These are phyloP conservation scores for Fusarium verrucosum DNA, from an alignment of 2,329 filamentous ascomycete species.

Conservation along the genomic window DNA sequence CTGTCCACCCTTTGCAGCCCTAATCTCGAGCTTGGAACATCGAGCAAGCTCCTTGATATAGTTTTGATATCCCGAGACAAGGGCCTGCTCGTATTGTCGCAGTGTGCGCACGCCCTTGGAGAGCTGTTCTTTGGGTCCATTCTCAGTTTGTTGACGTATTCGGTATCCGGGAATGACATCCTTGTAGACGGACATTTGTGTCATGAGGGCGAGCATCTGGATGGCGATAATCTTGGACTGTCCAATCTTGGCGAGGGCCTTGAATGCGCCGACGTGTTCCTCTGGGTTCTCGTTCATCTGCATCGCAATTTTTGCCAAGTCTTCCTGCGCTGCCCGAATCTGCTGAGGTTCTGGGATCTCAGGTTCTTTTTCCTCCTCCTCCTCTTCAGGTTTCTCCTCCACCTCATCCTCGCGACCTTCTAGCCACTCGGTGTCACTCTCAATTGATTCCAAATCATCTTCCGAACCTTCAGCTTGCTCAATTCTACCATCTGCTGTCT, in stretches of 20 bases:
- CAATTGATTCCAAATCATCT: conserved; percentile 67
- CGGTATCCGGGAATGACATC: conserved; percentile 96
- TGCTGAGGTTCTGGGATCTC: conserved; percentile 79
- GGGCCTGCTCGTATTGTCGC: conserved; percentile 84
- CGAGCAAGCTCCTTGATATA: conserved; percentile 81
- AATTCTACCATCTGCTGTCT: conserved; percentile 79
- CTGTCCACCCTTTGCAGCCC: conserved; percentile 52
- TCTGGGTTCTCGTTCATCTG: conserved; percentile 92
- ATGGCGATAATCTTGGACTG: conserved; percentile 75
- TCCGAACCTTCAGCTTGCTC: conserved; percentile 67
- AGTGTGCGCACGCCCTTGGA: conserved; percentile 91
- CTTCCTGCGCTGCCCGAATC: conserved; percentile 88
- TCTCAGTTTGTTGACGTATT: conserved; percentile 83
- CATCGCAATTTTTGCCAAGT: conserved; percentile 83
- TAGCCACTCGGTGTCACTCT: conserved; percentile 71
- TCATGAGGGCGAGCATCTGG: conserved; percentile 84
- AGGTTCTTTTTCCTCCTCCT: conserved; percentile 63
- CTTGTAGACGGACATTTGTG: conserved; percentile 91
- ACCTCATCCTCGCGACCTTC: conserved; percentile 66
- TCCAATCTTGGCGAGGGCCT: conserved; percentile 77
- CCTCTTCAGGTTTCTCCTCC: conserved; percentile 57
- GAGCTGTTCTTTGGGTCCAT: conserved; percentile 78
- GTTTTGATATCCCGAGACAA: conserved; percentile 83
- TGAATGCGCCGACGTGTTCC: conserved; percentile 84
- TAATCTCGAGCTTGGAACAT: conserved; percentile 67